Conservation (phyloP, 345 rosid genomes). For the Bruguiera sexangula region DNA sequence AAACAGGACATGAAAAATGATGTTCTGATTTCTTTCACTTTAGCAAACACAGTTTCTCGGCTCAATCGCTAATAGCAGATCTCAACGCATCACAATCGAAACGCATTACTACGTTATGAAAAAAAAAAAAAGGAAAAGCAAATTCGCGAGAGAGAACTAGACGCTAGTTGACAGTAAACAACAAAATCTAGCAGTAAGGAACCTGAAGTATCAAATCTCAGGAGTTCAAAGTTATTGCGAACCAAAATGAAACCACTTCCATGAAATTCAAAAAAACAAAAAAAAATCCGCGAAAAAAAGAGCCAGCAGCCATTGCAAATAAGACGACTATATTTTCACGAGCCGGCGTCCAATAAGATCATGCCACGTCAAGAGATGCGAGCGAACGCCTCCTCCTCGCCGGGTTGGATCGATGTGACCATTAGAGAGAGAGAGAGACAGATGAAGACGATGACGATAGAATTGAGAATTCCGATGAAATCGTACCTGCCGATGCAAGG, state of each 20-base stretch:
- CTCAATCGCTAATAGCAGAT: no score
- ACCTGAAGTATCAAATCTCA: background rate
- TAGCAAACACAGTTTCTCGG: no score
- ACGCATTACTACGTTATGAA: no score
- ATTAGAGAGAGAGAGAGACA: conserved; percentile 1
- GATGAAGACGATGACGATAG: background rate
- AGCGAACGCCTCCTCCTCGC: background rate
- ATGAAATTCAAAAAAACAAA: background rate
- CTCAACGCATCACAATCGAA: no score
- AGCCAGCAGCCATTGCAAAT: background rate
- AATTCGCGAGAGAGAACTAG: no score
- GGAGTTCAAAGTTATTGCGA: background rate
- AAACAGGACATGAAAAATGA: background rate
- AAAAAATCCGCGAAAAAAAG: background rate
- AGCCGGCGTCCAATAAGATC: conserved; percentile 7
- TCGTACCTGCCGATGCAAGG: conserved; percentile 75
- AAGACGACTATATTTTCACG: background rate
- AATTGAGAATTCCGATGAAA: conserved; percentile 11
- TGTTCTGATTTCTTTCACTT: no score
- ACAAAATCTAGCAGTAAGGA: background rate
- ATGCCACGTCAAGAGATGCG: conserved; percentile 15
- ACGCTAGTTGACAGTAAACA: background rate
- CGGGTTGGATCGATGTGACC: background rate
- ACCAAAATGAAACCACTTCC: background rate
- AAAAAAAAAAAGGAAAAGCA: no score